Evolutionary conservation across 2,329 filamentous ascomycete species (phyloP), one percentile per base, ranked within the genome.

Genomic region (Cladosporium sp.): DNA sequence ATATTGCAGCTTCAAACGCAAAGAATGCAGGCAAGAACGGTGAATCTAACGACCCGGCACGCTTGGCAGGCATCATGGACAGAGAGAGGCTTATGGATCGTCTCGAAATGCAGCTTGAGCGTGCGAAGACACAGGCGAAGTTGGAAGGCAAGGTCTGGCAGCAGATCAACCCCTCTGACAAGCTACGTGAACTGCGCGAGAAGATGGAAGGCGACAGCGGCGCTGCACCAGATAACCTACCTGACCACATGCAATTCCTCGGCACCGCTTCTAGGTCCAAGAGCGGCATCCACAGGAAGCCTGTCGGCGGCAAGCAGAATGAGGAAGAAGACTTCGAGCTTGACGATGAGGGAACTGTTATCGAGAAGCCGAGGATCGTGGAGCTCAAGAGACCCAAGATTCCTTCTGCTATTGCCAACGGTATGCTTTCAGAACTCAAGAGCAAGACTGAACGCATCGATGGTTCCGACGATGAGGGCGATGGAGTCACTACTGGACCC

Each of bases 111-210:
- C 95, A 98, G 80, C 87, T 99, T 51, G 94, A 98, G 81, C 86
- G 95, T 70, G 94, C 97, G 70, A 98, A 98, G 86, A 98, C 95
- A 0, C 93, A 98, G 76, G 97, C 92, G 80, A 97, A 97, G 80
- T 87, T 99, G 36, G 95, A 98, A 79, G 95, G 95, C 71, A 92
- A 92, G 77, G 89, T 92, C 10, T 97, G 94, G 91, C 91, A 96
- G 69, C 82, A 86, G 62, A 85, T 90, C 70, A 92, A 92, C 41
- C 94, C 95, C 14, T 97, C 93, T 54, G 95, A 99, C 80, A 90
- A 93, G 73, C 84, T 99, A 66, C 90, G 95, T 70, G 94, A 96
- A 70, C 84, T 98, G 59, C 90, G 95, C 66, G 94, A 98, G 79
- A 90, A 93, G 79, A 99, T 99, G 95, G 95, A 98, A 69, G 88